Evolutionary conservation across 2,329 filamentous ascomycete species (phyloP).

Genomic region (Dothideomycetes sp.): DNA sequence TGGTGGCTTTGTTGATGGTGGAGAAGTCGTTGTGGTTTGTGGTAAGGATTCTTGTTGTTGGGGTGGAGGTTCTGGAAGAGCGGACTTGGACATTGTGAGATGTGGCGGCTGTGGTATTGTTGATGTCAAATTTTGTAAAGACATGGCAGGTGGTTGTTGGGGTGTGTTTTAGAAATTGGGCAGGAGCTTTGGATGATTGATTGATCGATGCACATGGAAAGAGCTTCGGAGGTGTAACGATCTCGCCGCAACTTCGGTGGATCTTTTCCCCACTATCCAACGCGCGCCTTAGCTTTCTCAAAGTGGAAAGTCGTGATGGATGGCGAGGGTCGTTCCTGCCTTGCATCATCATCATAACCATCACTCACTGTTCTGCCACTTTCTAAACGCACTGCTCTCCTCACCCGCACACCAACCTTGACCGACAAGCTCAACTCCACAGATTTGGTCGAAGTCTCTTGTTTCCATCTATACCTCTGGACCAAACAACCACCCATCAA

Average conservation of each 20-base stretch:
- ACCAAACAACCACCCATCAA: too few relatives aligned
- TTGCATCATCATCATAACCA: not conserved
- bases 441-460: too few relatives aligned
- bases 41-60: not conserved
- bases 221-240: constrained; percentile 4
- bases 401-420: too few relatives aligned
- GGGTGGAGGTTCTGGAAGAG: not conserved
- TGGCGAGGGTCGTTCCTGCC: not conserved
- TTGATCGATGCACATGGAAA: not conserved
- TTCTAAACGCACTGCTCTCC: too few relatives aligned
- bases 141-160: not conserved
- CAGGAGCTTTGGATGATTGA: too few relatives aligned
- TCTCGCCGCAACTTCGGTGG: constrained; percentile 5
- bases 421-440: too few relatives aligned
- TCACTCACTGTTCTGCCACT: too few relatives aligned
- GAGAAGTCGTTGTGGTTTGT: not conserved
- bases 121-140: constrained; percentile 1
- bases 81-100: not conserved
- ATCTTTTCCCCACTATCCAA: not conserved
- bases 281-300: not conserved
- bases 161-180: too few relatives aligned
- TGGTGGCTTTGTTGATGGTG: constrained; percentile 1
- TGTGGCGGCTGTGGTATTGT: not conserved
- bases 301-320: not conserved
- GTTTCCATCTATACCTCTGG: too few relatives aligned